Percentiles rank a stretch among this genome's conserved stretches.
Conservation (phyloP, 2,329 filamentous ascomycete genomes). For the Claviceps quebecensis region DNA sequence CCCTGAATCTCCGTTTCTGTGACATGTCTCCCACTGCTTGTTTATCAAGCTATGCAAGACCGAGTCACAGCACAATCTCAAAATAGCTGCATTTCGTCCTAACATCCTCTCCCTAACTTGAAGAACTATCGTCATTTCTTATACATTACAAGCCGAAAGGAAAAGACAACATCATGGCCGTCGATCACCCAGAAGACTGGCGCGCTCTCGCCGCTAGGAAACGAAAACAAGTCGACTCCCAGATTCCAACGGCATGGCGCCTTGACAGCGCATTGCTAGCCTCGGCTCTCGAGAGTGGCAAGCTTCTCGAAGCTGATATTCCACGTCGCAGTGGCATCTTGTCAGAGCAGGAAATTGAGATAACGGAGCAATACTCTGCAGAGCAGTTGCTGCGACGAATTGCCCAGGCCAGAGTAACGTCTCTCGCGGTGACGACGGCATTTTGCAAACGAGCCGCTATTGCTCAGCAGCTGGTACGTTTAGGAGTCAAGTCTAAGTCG, state of each 20-base stretch:
- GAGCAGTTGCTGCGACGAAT: conserved; percentile 22
- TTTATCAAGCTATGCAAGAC: too few relatives aligned
- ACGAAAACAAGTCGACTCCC: background rate
- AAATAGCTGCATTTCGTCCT: too few relatives aligned
- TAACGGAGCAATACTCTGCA: conserved; percentile 29
- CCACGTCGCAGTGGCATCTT: conserved; percentile 22
- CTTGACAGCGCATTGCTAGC: background rate
- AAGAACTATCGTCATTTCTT: background rate
- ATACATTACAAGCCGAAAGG: too few relatives aligned
- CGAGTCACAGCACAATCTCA: too few relatives aligned
- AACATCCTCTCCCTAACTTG: background rate
- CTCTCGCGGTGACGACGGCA: conserved; percentile 22
- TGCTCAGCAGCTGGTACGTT: conserved; percentile 16
- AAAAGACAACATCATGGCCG: background rate
- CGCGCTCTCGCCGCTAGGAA: background rate
- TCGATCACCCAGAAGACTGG: conserved; percentile 1
- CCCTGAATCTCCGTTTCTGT: too few relatives aligned
- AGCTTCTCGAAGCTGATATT: conserved; percentile 6
- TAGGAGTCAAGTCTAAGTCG: background rate
- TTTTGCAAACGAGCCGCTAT: conserved; percentile 17
- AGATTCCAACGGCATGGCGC: conserved; percentile 5
- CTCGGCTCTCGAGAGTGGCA: background rate
- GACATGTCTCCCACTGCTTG: too few relatives aligned
- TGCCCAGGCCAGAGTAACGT: conserved; percentile 16
- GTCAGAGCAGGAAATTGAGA: conserved; percentile 24